Evolutionary conservation across 2,329 filamentous ascomycete species (phyloP).

Genomic region (Teratosphaeriaceae sp.): DNA sequence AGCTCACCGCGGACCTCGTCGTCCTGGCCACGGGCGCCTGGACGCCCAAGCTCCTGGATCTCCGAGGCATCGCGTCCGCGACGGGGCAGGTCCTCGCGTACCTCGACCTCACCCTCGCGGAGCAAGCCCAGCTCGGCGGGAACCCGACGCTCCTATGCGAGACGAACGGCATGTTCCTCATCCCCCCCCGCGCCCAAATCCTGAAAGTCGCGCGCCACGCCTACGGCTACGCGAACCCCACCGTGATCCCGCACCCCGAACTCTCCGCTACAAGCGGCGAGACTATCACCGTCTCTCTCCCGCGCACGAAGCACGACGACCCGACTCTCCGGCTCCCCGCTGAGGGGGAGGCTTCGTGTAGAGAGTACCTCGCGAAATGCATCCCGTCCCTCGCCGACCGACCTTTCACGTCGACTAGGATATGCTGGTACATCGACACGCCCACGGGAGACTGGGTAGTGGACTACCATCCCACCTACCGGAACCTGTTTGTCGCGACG

Average conservation of each 20-base stretch:
- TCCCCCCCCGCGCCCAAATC: constrained; percentile 51
- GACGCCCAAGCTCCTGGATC: constrained; percentile 70
- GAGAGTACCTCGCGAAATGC: constrained; percentile 54
- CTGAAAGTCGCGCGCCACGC: constrained; percentile 46
- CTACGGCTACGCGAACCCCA: constrained; percentile 45
- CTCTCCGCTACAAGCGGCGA: constrained; percentile 21
- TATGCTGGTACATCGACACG: constrained; percentile 54
- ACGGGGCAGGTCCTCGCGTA: constrained; percentile 80
- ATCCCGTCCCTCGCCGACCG: constrained; percentile 32
- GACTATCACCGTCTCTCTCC: constrained; percentile 41
- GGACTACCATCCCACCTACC: constrained; percentile 43
- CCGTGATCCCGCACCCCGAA: constrained; percentile 42
- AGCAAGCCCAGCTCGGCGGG: constrained; percentile 57
- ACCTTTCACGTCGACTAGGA: constrained; percentile 41
- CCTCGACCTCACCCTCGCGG: constrained; percentile 63
- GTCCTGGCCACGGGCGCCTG: constrained; percentile 83
- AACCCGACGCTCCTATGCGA: constrained; percentile 71
- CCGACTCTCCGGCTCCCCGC: constrained; percentile 41
- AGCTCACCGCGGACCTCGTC: constrained; percentile 61
- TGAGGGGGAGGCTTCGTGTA: constrained; percentile 57
- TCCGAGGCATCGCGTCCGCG: constrained; percentile 67
- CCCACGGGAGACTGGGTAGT: constrained; percentile 51
- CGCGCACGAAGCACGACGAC: constrained; percentile 43
- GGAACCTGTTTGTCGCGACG: constrained; percentile 52
- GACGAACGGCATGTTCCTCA: constrained; percentile 64